Conservation (phyloP, 768 basidiomycete species). For the Pisolithus marmoratus region DNA sequence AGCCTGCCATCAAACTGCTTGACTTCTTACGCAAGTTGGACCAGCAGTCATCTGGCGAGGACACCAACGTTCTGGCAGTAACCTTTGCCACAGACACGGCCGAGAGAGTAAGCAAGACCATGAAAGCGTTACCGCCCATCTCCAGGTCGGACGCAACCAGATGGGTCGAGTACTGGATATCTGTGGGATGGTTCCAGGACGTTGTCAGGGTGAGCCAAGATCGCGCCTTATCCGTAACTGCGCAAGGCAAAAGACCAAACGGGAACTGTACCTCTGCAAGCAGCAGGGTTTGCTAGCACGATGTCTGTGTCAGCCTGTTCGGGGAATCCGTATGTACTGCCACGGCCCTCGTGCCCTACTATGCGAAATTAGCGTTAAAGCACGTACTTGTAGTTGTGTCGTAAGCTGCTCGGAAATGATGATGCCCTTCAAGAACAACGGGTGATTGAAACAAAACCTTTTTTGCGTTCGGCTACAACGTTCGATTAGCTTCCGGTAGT, state of each 20-base stretch:
- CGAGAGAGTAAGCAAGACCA: constrained; percentile 27
- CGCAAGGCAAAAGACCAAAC: neutral
- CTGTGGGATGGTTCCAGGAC: constrained; percentile 17
- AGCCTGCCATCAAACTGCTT: constrained; percentile 32
- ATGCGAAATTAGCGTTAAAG: neutral
- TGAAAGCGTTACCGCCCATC: constrained; percentile 24
- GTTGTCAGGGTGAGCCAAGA: neutral
- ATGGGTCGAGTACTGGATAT: constrained; percentile 39
- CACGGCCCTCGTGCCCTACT: neutral
- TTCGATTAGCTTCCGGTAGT: too few relatives aligned
- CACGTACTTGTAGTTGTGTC: too few relatives aligned
- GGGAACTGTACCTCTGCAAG: neutral
- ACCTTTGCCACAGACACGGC: constrained; percentile 25
- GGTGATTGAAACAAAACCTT: too few relatives aligned
- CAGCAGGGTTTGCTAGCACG: neutral
- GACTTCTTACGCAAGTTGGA: constrained; percentile 23
- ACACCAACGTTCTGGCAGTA: neutral
- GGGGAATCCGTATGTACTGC: neutral
- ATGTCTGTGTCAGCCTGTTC: neutral
- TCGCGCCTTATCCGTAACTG: neutral
- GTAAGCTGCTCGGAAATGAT: too few relatives aligned
- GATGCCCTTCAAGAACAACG: too few relatives aligned
- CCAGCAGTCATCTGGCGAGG: neutral
- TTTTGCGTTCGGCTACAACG: too few relatives aligned
- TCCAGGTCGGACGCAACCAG: constrained; percentile 17